Conservation (phyloP, 1,284 basidiomycete species). For the Apiotrichum sp. region DNA sequence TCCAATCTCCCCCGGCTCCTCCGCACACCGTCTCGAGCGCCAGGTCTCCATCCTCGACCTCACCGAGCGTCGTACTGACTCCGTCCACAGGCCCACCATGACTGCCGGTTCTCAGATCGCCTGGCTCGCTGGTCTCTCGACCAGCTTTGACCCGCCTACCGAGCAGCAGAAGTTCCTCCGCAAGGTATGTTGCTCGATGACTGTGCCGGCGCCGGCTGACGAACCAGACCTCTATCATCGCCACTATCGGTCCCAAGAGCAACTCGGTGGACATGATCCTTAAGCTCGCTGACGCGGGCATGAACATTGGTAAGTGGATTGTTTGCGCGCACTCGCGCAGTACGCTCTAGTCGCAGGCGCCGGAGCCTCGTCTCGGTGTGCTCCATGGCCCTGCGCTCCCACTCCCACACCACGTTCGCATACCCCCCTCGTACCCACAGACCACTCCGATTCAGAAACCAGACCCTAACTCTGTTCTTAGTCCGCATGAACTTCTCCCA, state of each 20-base stretch:
- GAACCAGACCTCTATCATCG: constrained; percentile 83
- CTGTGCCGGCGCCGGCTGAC: not conserved
- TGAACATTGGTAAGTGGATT: constrained; percentile 77
- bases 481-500: constrained; percentile 99
- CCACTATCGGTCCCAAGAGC: constrained; percentile 92
- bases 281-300: constrained; percentile 76
- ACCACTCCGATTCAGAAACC: not conserved
- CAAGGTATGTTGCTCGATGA: constrained; percentile 59
- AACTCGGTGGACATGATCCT: constrained; percentile 80
- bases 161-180: constrained; percentile 76
- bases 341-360: not conserved
- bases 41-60: constrained; percentile 11
- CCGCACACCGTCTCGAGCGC: not conserved
- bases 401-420: not conserved
- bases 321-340: not conserved
- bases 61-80: constrained; percentile 1
- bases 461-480: constrained; percentile 37
- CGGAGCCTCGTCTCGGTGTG: not conserved
- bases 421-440: not conserved
- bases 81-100: constrained; percentile 2
- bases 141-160: constrained; percentile 58
- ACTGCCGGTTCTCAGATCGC: constrained; percentile 59
- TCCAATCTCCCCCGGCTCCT: not conserved
- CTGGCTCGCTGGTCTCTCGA: constrained; percentile 79
- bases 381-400: too few relatives aligned